Evolutionary conservation across 2,329 filamentous ascomycete genomes (phyloP).

Genomic region (Pseudogymnoascus sp.): DNA sequence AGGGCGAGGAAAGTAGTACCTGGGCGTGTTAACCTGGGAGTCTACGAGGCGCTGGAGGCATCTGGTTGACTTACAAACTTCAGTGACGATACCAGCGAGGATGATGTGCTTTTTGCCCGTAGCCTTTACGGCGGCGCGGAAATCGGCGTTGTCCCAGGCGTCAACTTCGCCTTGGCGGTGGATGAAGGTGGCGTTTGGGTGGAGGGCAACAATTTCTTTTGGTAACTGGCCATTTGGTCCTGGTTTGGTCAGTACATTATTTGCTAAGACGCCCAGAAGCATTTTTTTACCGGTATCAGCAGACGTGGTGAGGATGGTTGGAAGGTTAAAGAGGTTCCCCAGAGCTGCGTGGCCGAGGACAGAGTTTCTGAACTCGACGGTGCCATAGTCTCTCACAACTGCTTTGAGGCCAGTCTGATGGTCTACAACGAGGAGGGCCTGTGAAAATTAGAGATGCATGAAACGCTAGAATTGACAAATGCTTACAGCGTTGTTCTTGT

Average conservation of each 20-base stretch:
- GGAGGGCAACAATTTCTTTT: conserved; percentile 59
- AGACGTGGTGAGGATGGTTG: conserved; percentile 62
- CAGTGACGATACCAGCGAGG: conserved; percentile 62
- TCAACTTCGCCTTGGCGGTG: conserved; percentile 63
- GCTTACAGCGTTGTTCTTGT: conserved; percentile 28
- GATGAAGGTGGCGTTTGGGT: conserved; percentile 58
- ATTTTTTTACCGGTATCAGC: conserved; percentile 42
- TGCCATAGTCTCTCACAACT: conserved; percentile 56
- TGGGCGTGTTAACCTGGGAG: conserved; percentile 16
- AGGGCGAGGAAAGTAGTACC: conserved; percentile 63
- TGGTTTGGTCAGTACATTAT: conserved; percentile 12
- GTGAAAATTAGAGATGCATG: background rate
- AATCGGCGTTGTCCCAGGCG: conserved; percentile 67
- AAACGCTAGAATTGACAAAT: background rate
- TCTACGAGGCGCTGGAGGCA: background rate
- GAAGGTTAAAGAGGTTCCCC: conserved; percentile 57
- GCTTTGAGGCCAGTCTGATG: conserved; percentile 51
- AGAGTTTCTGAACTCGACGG: conserved; percentile 55
- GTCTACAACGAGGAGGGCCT: conserved; percentile 50
- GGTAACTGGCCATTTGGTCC: conserved; percentile 65
- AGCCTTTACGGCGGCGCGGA: conserved; percentile 55
- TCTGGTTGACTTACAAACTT: conserved; percentile 48
- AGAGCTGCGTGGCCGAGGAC: conserved; percentile 60
- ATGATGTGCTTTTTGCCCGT: conserved; percentile 62
- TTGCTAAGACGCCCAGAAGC: background rate